These are phyloP conservation scores for Triticum dicoccoides DNA, from an alignment of 176 grass and related monocot genomes.

Conservation along the genomic window DNA sequence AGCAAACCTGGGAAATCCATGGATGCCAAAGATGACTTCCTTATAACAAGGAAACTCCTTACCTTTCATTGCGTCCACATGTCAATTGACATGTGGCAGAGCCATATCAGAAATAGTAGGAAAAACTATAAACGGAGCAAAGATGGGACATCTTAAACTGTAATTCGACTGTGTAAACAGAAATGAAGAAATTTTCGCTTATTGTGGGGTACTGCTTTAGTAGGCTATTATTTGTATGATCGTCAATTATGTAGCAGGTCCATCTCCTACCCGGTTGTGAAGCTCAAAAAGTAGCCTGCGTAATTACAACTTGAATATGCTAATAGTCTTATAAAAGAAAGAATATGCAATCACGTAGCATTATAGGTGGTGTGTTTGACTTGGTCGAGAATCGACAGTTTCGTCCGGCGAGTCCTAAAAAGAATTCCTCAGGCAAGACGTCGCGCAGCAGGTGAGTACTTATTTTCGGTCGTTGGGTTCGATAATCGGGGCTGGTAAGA, in stretches of 20 bases:
- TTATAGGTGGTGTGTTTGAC: too few species aligned
- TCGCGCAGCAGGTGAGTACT: too few species aligned
- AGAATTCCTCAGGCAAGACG: too few species aligned
- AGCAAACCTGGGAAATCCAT: neutral
- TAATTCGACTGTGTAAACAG: neutral
- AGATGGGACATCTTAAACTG: neutral
- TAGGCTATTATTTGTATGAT: neutral
- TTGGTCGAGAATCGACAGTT: too few species aligned
- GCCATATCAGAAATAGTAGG: neutral
- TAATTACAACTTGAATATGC: too few species aligned
- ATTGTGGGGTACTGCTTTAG: neutral
- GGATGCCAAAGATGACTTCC: neutral
- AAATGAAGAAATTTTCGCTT: neutral
- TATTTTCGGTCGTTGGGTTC: too few species aligned
- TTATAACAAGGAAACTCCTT: neutral
- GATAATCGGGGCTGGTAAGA: too few species aligned
- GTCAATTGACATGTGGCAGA: neutral
- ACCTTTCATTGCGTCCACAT: neutral
- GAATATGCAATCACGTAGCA: too few species aligned
- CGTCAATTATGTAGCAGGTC: neutral
- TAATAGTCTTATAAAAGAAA: too few species aligned
- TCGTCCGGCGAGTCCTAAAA: too few species aligned
- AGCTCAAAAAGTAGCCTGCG: too few species aligned
- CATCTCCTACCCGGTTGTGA: too few species aligned
- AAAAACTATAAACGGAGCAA: neutral